A percentile compares a stretch with the other conserved stretches of the same genome.
Evolutionary conservation across 495 filamentous ascomycete species (phyloP).

Genomic region (Opeltia flavorubescens): DNA sequence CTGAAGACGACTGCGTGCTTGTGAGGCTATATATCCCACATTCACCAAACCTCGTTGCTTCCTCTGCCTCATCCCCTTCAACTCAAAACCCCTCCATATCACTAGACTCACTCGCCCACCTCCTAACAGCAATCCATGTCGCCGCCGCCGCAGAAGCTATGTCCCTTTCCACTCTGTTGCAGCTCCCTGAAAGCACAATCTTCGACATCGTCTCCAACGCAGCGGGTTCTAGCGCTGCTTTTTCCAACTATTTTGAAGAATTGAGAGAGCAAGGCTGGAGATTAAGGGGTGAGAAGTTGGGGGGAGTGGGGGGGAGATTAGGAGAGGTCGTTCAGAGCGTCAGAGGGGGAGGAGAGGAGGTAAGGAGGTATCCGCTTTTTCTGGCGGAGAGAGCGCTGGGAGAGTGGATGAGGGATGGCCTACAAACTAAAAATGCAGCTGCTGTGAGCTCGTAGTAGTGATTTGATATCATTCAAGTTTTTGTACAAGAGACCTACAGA

Average conservation of each 20-base stretch:
- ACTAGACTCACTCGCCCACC: conserved; percentile 25
- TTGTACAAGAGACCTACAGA: too few relatives aligned
- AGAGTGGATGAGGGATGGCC: too few relatives aligned
- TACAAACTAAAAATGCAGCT: too few relatives aligned
- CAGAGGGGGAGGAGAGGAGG: too few relatives aligned
- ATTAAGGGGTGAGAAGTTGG: not conserved
- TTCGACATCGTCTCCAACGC: conserved; percentile 55
- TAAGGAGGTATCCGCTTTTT: too few relatives aligned
- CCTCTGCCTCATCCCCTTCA: conserved; percentile 19
- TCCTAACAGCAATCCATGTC: conserved; percentile 51
- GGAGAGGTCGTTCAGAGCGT: too few relatives aligned
- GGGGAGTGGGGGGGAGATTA: not conserved
- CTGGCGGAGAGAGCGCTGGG: too few relatives aligned
- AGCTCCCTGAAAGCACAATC: conserved; percentile 50
- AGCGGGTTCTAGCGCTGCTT: conserved; percentile 50
- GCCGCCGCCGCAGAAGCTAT: conserved; percentile 52
- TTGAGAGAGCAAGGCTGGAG: conserved; percentile 29
- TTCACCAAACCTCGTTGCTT: conserved; percentile 23
- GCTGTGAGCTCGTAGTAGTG: too few relatives aligned
- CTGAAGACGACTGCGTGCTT: conserved; percentile 58
- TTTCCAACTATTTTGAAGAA: conserved; percentile 40
- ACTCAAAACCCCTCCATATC: conserved; percentile 7
- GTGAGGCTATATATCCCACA: conserved; percentile 44
- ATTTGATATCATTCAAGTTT: too few relatives aligned
- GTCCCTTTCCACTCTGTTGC: conserved; percentile 45